Evolutionary conservation across 164 flowering plant species (phyloP).

Genomic region (Berberis vulgaris): DNA sequence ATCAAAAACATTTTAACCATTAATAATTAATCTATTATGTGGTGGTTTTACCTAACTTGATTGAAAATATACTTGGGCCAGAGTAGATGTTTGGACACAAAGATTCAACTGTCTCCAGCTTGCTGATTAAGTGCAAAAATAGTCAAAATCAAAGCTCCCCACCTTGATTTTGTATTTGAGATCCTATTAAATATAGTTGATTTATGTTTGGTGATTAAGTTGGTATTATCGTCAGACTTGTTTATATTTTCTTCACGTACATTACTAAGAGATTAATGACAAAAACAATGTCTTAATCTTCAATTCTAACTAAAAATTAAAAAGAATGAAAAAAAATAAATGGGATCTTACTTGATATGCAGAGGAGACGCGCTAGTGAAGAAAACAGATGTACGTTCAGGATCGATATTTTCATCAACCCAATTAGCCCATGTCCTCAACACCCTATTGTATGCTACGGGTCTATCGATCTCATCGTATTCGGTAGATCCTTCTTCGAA

Average conservation of each 20-base stretch:
- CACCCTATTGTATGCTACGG: conserved; percentile 65
- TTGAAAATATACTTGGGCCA: not conserved
- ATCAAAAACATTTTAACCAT: not conserved
- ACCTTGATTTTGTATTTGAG: no score
- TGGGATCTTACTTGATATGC: conserved; percentile 70
- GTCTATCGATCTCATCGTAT: conserved; percentile 82
- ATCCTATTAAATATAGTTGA: no score
- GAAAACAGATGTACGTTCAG: conserved; percentile 69
- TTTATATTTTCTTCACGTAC: no score
- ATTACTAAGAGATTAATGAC: not conserved
- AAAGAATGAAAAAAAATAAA: not conserved
- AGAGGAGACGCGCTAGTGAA: conserved; percentile 94
- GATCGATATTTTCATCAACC: conserved; percentile 73
- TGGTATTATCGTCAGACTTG: no score
- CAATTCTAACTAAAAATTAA: not conserved
- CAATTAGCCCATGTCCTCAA: conserved; percentile 86
- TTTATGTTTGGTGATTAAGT: no score
- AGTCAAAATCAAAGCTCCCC: no score
- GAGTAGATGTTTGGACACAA: not conserved
- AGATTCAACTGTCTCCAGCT: not conserved
- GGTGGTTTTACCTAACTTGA: not conserved
- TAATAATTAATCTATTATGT: not conserved
- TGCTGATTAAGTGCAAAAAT: no score
- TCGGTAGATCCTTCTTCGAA: conserved; percentile 73
- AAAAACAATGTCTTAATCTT: not conserved